Conservation (phyloP, 768 basidiomycete genomes). For the Psilocybe subaeruginosa region DNA sequence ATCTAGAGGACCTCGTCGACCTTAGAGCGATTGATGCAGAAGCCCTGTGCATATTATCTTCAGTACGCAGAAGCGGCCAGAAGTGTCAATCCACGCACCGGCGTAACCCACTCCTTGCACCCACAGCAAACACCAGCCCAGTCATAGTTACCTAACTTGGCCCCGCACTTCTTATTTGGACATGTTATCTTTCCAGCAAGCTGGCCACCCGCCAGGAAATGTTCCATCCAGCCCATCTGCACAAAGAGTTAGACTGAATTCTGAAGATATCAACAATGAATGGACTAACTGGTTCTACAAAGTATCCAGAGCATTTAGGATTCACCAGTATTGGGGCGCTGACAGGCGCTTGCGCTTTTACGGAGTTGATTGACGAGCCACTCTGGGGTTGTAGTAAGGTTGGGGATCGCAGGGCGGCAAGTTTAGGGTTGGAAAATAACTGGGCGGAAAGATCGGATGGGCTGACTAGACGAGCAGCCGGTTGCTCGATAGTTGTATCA, state of each 20-base stretch:
- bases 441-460: slow-evolving; percentile 45
- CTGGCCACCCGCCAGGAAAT: slow-evolving; percentile 72
- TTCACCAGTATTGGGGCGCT: slow-evolving; percentile 76
- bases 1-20: slow-evolving; percentile 60
- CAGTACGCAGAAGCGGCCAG: neutral
- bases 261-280: neutral
- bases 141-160: slow-evolving; percentile 94
- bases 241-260: neutral
- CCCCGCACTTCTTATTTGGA: slow-evolving; percentile 88
- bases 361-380: slow-evolving; percentile 8
- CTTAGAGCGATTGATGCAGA: slow-evolving; percentile 70
- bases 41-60: slow-evolving; percentile 43
- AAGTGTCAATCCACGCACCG: slow-evolving; percentile 52
- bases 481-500: slow-evolving; percentile 9
- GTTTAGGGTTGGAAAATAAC: slow-evolving; percentile 43
- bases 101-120: slow-evolving; percentile 91
- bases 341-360: slow-evolving; percentile 28
- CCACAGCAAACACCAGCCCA: slow-evolving; percentile 96
- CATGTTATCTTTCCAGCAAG: slow-evolving; percentile 90
- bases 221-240: slow-evolving; percentile 97
- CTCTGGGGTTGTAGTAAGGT: neutral
- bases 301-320: slow-evolving; percentile 93
- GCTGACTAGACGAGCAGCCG: slow-evolving; percentile 35
- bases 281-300: slow-evolving; percentile 86
- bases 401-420: slow-evolving; percentile 39